Evolutionary conservation across 23 red algal species (phyloP).

Genomic region (Pyropia haitanensis): DNA sequence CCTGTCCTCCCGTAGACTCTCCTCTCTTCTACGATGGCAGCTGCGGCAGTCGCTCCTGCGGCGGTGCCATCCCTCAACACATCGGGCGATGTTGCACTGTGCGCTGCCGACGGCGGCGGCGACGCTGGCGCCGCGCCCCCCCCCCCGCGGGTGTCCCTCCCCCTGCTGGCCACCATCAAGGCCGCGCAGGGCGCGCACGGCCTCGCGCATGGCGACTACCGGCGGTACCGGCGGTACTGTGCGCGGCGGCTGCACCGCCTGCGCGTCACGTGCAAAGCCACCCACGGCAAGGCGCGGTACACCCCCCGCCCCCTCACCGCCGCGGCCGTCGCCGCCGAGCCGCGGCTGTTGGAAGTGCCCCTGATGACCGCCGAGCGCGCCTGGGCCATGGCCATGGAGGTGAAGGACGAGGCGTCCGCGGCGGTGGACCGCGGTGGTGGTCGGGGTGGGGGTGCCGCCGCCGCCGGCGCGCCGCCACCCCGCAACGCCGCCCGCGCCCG

Average conservation of each 20-base stretch:
- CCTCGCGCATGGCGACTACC: slow-evolving; percentile 65
- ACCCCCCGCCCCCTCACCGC: slow-evolving; percentile 8
- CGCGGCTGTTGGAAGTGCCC: slow-evolving; percentile 43
- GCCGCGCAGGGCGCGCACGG: slow-evolving; percentile 59
- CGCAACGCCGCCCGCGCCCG: slow-evolving; percentile 19
- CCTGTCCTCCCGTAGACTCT: no score
- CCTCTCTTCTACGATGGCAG: no score
- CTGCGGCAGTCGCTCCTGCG: no score
- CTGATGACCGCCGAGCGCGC: slow-evolving; percentile 70
- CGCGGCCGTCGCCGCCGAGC: slow-evolving; percentile 4
- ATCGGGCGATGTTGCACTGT: no score
- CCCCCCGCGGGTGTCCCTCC: slow-evolving; percentile 9
- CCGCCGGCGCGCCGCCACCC: slow-evolving; percentile 3
- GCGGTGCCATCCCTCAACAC: no score
- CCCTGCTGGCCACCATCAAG: slow-evolving; percentile 24
- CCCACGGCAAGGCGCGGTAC: slow-evolving; percentile 33
- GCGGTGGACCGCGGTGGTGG: no score
- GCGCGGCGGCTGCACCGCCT: slow-evolving; percentile 46
- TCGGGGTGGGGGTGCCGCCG: no score
- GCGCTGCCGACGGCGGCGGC: no score
- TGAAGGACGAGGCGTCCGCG: slow-evolving; percentile 26
- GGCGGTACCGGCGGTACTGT: slow-evolving; percentile 79
- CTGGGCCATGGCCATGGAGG: slow-evolving; percentile 80
- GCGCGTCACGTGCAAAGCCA: slow-evolving; percentile 14
- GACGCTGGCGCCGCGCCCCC: no score